These are phyloP conservation scores for Rhizopus sp. DNA, from an alignment of 371 early-diverging fungal species.

Conservation along the genomic window DNA sequence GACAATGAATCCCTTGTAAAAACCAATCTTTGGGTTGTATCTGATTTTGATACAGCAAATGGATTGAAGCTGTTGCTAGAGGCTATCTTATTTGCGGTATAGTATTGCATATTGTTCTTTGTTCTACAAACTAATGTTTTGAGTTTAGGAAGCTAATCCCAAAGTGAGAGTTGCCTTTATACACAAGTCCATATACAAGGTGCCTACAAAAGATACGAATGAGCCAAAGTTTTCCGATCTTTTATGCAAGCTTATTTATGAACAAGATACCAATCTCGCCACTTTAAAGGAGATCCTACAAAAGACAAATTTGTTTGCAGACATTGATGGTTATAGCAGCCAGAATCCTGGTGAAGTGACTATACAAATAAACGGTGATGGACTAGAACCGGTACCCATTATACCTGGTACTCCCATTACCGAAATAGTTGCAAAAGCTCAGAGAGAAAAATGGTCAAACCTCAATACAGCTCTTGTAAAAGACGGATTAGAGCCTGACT, in stretches of 20 bases:
- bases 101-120: slow-evolving; percentile 1
- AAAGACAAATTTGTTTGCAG: background rate
- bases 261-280: background rate
- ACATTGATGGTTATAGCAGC: background rate
- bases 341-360: background rate
- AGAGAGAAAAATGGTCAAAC: slow-evolving; percentile 20
- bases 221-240: slow-evolving; percentile 16
- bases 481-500: slow-evolving; percentile 25
- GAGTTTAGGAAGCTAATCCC: slow-evolving; percentile 26
- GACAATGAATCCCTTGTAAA: slow-evolving; percentile 20
- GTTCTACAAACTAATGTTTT: background rate
- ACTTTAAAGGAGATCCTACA: background rate
- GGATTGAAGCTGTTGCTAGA: slow-evolving; percentile 55
- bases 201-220: background rate
- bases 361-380: background rate
- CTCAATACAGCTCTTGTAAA: slow-evolving; percentile 15
- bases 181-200: slow-evolving; percentile 25
- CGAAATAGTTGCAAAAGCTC: slow-evolving; percentile 20
- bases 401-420: slow-evolving; percentile 42
- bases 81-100: slow-evolving; percentile 47
- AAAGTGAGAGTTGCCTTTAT: slow-evolving; percentile 51
- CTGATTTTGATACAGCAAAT: slow-evolving; percentile 54
- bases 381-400: slow-evolving; percentile 14
- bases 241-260: slow-evolving; percentile 7
- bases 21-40: slow-evolving; percentile 51